Evolutionary conservation across 805 yeast genomes (phyloP), one percentile per base, ranked within the genome.

Genomic region (Zygosaccharomyces rouxii): DNA sequence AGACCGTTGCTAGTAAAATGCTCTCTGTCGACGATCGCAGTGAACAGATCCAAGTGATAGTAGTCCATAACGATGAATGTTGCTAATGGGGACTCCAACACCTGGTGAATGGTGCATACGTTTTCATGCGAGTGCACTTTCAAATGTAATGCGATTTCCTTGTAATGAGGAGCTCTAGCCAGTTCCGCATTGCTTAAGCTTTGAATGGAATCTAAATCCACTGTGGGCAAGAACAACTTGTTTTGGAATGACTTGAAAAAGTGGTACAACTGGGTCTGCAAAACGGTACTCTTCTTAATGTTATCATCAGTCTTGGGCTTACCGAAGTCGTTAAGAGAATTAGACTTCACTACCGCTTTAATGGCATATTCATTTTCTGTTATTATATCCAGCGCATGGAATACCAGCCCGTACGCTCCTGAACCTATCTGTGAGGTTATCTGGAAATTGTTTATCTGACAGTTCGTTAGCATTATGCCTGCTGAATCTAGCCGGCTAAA

Each of bases 351-450:
- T 3, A 86, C 73, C 46, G 84, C 80, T 63, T 89, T 89, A 51
- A 89, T 79, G 2, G 96, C 96, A 57, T 72, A 81, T 18, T 71
- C 67, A 42, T 71, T 66, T 14, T 76, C 73, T 0, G 84, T 75
- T 38, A 56, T 59, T 18, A 73, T 54, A 60, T 88, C 84, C 50
- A 75, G 66, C 3, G 87, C 89, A 14, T 79, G 72, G 70, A 84
- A 87, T 6, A 89, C 92, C 28, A 84, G 72, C 4, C 95, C 95
- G 59, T 83, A 89, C 19, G 95, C 89, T 23, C 97, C 97, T 0
- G 92, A 78, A 6, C 96, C 96, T 9, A 61, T 41, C 31, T 51
- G 57, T 13, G 48, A 28, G 5, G 55, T 35, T 9, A 59, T 51
- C 41, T 53, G 54, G 42, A 84, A 76, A 55, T 79, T 76, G 50